These are phyloP conservation scores for Colletotrichum destructivum DNA, from an alignment of 2,329 filamentous ascomycete species.

Conservation along the genomic window DNA sequence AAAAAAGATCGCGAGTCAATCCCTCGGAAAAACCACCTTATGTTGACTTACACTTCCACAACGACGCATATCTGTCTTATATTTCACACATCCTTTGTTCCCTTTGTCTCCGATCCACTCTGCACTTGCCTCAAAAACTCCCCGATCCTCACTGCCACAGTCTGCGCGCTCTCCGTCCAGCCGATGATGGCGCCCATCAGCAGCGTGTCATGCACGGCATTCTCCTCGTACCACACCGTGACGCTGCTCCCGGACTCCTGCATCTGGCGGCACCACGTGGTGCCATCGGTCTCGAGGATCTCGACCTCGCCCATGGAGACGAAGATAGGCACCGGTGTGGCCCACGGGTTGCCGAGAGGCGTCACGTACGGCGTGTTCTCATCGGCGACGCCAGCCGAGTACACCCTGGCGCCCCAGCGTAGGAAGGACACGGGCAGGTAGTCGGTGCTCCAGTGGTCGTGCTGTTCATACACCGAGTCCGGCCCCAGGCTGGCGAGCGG, in stretches of 20 bases:
- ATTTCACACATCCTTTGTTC: not conserved
- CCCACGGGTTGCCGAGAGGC: constrained; percentile 25
- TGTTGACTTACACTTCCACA: not conserved
- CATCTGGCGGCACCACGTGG: constrained; percentile 30
- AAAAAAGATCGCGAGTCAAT: no score
- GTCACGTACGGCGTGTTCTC: constrained; percentile 23
- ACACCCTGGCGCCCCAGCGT: constrained; percentile 28
- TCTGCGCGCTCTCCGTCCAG: constrained; percentile 26
- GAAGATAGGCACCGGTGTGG: constrained; percentile 22
- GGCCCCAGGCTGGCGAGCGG: constrained; percentile 27
- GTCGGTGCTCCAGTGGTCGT: constrained; percentile 34
- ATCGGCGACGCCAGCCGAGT: constrained; percentile 15
- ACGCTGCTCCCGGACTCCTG: constrained; percentile 8
- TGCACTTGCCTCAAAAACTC: constrained; percentile 10
- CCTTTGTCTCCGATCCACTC: not conserved
- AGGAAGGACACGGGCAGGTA: constrained; percentile 30
- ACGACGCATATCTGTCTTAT: not conserved
- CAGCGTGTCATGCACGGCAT: constrained; percentile 27
- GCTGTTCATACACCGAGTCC: constrained; percentile 26
- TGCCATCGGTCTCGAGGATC: constrained; percentile 28
- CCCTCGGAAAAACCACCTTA: not conserved
- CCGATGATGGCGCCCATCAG: constrained; percentile 24
- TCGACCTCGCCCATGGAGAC: constrained; percentile 27
- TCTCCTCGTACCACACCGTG: constrained; percentile 18
- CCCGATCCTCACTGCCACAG: constrained; percentile 25